These are phyloP conservation scores for Leccinum boreale DNA, from an alignment of 768 basidiomycete genomes.

Conservation along the genomic window DNA sequence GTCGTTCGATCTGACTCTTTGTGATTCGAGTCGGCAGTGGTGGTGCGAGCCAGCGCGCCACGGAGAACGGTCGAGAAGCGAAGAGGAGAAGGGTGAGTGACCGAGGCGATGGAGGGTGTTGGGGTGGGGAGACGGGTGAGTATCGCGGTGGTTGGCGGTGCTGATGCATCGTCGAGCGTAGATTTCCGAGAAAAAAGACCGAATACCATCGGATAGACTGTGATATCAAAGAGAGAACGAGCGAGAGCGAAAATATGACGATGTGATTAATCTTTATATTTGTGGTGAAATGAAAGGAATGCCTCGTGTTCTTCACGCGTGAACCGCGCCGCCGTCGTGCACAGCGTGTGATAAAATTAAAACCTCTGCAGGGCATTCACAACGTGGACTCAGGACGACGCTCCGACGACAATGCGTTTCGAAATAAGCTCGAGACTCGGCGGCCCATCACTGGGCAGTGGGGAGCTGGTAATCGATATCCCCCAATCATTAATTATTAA, in stretches of 20 bases:
- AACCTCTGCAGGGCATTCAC: constrained; percentile 1
- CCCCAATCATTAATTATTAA: too few species aligned
- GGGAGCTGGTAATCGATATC: too few species aligned
- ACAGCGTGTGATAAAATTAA: neutral
- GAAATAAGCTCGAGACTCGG: neutral
- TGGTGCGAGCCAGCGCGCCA: constrained; percentile 16
- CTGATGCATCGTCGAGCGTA: constrained; percentile 3
- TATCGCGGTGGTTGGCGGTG: constrained; percentile 1
- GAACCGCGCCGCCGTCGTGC: constrained; percentile 4
- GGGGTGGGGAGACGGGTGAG: constrained; percentile 48
- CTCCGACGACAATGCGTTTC: too few species aligned
- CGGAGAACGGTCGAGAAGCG: constrained; percentile 18
- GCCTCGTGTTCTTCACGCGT: constrained; percentile 22
- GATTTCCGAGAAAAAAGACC: constrained; percentile 39
- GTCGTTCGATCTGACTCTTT: constrained; percentile 14
- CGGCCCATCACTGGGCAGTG: too few species aligned
- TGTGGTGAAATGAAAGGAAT: constrained; percentile 9
- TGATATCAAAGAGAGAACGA: constrained; percentile 11
- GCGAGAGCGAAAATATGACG: neutral
- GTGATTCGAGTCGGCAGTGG: constrained; percentile 17
- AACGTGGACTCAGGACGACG: neutral
- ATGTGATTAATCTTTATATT: constrained; percentile 7
- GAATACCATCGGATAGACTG: constrained; percentile 36
- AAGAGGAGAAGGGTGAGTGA: constrained; percentile 21
- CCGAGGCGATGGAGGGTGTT: constrained; percentile 46